A percentile compares a stretch with the other conserved stretches of the same genome.
phyloP scores from a whole-genome alignment of 306 rosid species.

The Calophaca sinica region DNA sequence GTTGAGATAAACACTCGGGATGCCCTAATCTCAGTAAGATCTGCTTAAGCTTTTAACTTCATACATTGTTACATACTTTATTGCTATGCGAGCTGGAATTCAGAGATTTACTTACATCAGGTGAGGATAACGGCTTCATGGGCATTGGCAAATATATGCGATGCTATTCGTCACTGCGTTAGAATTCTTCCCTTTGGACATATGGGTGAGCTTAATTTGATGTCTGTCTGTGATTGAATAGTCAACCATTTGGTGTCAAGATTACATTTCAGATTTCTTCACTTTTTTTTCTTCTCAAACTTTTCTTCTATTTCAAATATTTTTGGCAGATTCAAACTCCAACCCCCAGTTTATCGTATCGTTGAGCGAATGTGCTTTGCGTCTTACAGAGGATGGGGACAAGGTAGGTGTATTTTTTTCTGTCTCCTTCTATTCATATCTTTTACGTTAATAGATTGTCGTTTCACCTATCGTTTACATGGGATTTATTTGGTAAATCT shows the following conservation, averaged over 20 bases:
- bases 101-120: conserved; percentile 52
- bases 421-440: conserved; percentile 27
- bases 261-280: conserved; percentile 9
- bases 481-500: conserved; percentile 24
- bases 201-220: conserved; percentile 60
- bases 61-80: neutral
- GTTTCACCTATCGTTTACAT: conserved; percentile 6
- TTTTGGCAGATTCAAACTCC: conserved; percentile 56
- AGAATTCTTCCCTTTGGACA: conserved; percentile 52
- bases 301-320: conserved; percentile 19
- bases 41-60: neutral
- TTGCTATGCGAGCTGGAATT: conserved; percentile 31
- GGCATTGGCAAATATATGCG: conserved; percentile 97
- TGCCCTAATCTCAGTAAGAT: conserved; percentile 72
- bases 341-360: conserved; percentile 58
- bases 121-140: conserved; percentile 93
- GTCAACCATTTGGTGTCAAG: conserved; percentile 16
- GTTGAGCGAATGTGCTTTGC: conserved; percentile 78
- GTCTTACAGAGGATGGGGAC: conserved; percentile 85
- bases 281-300: neutral
- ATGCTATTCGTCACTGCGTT: conserved; percentile 69
- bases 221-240: conserved; percentile 31
- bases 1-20: conserved; percentile 80
- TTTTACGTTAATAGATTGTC: conserved; percentile 12
- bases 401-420: conserved; percentile 59